Evolutionary conservation across 192 early-diverging fungal species (phyloP).

Genomic region (Backusella macrospora): DNA sequence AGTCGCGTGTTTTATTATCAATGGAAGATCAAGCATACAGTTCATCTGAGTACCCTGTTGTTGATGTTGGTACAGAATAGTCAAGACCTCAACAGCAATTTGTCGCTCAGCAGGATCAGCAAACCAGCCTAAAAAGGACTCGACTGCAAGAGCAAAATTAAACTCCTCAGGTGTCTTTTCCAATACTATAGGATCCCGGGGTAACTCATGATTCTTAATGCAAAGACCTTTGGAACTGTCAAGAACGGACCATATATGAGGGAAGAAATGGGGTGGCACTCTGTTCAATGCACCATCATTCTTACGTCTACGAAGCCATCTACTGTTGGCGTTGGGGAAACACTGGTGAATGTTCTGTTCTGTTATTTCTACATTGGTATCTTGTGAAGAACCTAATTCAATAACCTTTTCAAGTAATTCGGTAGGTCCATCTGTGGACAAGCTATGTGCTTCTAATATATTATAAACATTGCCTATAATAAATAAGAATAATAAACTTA

Average conservation of each 20-base stretch:
- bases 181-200: slow-evolving; percentile 72
- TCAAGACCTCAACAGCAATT: slow-evolving; percentile 69
- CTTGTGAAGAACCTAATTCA: slow-evolving; percentile 48
- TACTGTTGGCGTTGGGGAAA: slow-evolving; percentile 54
- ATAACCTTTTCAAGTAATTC: slow-evolving; percentile 53
- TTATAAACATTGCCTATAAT: background rate
- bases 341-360: slow-evolving; percentile 42
- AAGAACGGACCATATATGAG: slow-evolving; percentile 73
- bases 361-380: slow-evolving; percentile 49
- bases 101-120: slow-evolving; percentile 81
- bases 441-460: slow-evolving; percentile 56
- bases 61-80: slow-evolving; percentile 67
- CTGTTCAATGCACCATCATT: slow-evolving; percentile 86
- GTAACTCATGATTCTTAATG: slow-evolving; percentile 61
- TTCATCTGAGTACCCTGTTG: slow-evolving; percentile 69
- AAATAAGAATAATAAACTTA: too few species aligned
- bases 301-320: slow-evolving; percentile 73
- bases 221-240: slow-evolving; percentile 58
- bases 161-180: slow-evolving; percentile 85
- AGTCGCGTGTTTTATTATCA: slow-evolving; percentile 67
- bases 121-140: slow-evolving; percentile 71
- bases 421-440: slow-evolving; percentile 58
- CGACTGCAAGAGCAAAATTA: slow-evolving; percentile 80
- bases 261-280: slow-evolving; percentile 77
- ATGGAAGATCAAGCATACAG: slow-evolving; percentile 58